Evolutionary conservation across 805 yeast genomes (phyloP).

Genomic region (Starmerella bombi): DNA sequence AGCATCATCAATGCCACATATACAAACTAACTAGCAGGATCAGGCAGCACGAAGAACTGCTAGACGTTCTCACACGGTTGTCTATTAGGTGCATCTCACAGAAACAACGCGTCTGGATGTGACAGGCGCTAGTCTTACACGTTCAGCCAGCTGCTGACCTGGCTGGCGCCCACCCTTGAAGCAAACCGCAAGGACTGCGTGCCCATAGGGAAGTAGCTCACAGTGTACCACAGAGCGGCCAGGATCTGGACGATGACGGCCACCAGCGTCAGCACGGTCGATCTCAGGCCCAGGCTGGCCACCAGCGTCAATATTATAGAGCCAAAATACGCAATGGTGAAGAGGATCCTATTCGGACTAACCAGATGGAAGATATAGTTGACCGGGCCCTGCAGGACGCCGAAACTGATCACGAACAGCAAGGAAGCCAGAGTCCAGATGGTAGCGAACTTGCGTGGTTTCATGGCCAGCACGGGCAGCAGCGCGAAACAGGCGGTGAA

Average conservation of each 20-base stretch:
- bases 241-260: conserved; percentile 65
- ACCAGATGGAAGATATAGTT: conserved; percentile 61
- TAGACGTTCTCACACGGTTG: too few species aligned
- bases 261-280: conserved; percentile 61
- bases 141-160: conserved; percentile 35
- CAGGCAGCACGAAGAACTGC: too few species aligned
- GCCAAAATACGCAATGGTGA: conserved; percentile 68
- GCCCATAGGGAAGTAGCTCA: conserved; percentile 94
- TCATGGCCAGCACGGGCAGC: conserved; percentile 77
- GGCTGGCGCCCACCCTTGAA: conserved; percentile 43
- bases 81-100: too few species aligned
- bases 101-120: too few species aligned
- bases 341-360: conserved; percentile 63
- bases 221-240: conserved; percentile 79
- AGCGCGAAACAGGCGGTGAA: conserved; percentile 69
- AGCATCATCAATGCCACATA: too few species aligned
- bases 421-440: conserved; percentile 84
- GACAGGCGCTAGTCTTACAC: too few species aligned
- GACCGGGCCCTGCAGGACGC: conserved; percentile 84
- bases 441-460: conserved; percentile 80
- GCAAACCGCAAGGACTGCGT: conserved; percentile 56
- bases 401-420: conserved; percentile 77
- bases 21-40: too few species aligned
- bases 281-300: conserved; percentile 56
- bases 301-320: conserved; percentile 67